Evolutionary conservation across 768 basidiomycete genomes (phyloP).

Genomic region (Dentipellis fragilis): DNA sequence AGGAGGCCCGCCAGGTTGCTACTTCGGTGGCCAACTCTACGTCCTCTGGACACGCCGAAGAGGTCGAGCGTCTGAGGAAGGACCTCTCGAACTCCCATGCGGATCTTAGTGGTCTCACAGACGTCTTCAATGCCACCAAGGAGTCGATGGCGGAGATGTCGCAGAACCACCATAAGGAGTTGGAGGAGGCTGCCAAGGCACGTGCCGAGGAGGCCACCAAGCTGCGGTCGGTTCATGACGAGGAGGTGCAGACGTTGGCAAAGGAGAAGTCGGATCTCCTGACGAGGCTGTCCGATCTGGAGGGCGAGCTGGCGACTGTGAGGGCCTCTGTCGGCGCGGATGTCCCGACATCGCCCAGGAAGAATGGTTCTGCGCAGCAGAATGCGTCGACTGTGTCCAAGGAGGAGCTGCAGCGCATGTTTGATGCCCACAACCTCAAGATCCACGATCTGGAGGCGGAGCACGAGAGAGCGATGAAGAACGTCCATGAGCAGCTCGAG

Average conservation of each 20-base stretch:
- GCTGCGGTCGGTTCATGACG: slow-evolving; percentile 48
- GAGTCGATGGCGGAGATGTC: slow-evolving; percentile 63
- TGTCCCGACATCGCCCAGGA: slow-evolving; percentile 37
- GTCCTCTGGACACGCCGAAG: slow-evolving; percentile 39
- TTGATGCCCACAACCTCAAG: slow-evolving; percentile 81
- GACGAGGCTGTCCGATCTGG: slow-evolving; percentile 58
- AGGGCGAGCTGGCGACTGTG: slow-evolving; percentile 64
- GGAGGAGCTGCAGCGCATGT: slow-evolving; percentile 67
- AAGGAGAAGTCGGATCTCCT: slow-evolving; percentile 55
- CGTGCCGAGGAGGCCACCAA: slow-evolving; percentile 65
- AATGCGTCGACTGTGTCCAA: slow-evolving; percentile 47
- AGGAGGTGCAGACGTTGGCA: slow-evolving; percentile 45
- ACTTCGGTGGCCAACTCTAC: slow-evolving; percentile 22
- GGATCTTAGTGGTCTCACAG: slow-evolving; percentile 54
- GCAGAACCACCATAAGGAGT: slow-evolving; percentile 55
- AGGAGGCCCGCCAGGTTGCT: slow-evolving; percentile 44
- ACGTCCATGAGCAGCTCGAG: slow-evolving; percentile 48
- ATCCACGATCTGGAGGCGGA: slow-evolving; percentile 63
- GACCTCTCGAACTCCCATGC: slow-evolving; percentile 59
- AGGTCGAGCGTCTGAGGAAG: slow-evolving; percentile 43
- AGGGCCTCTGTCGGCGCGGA: slow-evolving; percentile 45
- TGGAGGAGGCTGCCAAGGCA: slow-evolving; percentile 63
- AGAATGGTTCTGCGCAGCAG: slow-evolving; percentile 37
- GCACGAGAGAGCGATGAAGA: slow-evolving; percentile 48
- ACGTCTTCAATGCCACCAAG: slow-evolving; percentile 59